Conservation (phyloP, 73 alveolate species). For the Diophrys sp. region DNA sequence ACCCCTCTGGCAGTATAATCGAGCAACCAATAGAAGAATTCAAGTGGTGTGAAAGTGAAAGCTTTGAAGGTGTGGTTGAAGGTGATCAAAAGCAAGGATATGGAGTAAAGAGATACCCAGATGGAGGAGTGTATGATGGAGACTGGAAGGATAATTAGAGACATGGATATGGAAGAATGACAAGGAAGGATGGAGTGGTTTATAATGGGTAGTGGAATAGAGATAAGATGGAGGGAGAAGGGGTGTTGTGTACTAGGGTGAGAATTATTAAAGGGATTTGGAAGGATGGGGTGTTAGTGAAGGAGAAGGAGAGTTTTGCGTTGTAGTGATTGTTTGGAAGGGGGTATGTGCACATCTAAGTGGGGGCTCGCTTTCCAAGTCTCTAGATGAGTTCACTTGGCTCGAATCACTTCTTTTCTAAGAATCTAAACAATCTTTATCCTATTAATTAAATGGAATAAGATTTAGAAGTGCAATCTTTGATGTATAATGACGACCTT, state of each 20-base stretch:
- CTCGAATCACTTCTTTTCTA: too few relatives aligned
- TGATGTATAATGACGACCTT: too few relatives aligned
- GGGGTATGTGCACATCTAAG: too few relatives aligned
- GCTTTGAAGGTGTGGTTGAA: background rate
- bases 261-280: background rate
- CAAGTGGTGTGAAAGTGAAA: background rate
- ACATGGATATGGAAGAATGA: constrained; percentile 71
- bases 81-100: constrained; percentile 34
- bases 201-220: constrained; percentile 73
- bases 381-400: too few relatives aligned
- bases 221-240: constrained; percentile 8
- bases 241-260: background rate
- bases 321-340: too few relatives aligned
- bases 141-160: constrained; percentile 66
- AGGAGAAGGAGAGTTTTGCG: too few relatives aligned
- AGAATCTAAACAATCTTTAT: too few relatives aligned
- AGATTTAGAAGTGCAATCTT: too few relatives aligned
- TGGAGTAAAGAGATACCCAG: constrained; percentile 61
- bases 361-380: too few relatives aligned
- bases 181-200: constrained; percentile 60
- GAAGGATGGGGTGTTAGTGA: background rate
- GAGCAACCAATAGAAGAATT: background rate
- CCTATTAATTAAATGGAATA: too few relatives aligned
- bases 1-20: background rate
- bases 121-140: constrained; percentile 60